These are phyloP conservation scores for Aureobasidium subglaciale DNA, from an alignment of 2,329 filamentous ascomycete genomes.

Conservation along the genomic window DNA sequence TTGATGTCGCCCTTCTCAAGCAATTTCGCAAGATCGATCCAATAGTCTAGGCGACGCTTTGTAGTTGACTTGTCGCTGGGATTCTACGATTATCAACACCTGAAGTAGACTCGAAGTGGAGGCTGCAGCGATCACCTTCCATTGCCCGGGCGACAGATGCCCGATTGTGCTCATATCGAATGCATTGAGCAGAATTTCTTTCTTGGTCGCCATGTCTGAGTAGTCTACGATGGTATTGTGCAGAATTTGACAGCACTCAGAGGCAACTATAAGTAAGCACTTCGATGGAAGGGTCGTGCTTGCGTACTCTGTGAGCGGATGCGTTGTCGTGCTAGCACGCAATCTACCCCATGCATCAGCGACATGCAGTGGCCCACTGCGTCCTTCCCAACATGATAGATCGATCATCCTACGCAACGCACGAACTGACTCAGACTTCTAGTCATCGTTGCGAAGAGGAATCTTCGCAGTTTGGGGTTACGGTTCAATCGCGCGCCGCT, in stretches of 20 bases:
- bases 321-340: not conserved
- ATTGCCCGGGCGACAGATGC: conserved; percentile 59
- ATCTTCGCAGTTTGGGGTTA: no score
- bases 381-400: no score
- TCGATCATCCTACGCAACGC: no score
- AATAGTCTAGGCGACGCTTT: conserved; percentile 55
- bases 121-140: conserved; percentile 46
- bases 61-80: conserved; percentile 54
- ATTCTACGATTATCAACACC: conserved; percentile 37
- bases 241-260: not conserved
- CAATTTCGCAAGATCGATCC: conserved; percentile 56
- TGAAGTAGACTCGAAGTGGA: not conserved
- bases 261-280: not conserved
- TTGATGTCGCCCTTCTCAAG: conserved; percentile 58
- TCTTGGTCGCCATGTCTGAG: conserved; percentile 25
- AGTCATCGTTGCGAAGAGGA: no score
- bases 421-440: no score
- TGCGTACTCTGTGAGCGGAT: no score
- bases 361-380: no score
- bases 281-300: no score
- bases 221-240: no score
- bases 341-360: no score
- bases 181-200: conserved; percentile 55
- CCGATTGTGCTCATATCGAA: conserved; percentile 61
- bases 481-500: no score